These are phyloP conservation scores for Kluyveromyces sp. DNA, from an alignment of 1,139 yeast species.

Conservation along the genomic window DNA sequence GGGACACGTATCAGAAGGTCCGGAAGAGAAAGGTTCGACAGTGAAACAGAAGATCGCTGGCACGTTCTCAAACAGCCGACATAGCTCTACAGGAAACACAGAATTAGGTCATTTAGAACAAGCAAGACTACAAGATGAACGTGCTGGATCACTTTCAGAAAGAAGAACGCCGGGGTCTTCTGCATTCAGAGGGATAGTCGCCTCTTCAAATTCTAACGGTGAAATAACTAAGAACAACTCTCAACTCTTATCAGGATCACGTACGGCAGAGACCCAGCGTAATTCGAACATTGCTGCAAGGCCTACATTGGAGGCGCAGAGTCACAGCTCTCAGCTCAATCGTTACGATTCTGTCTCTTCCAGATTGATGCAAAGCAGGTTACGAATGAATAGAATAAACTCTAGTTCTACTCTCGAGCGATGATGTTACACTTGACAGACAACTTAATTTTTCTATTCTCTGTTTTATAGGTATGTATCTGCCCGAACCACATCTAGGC, in stretches of 20 bases:
- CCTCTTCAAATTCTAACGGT: background rate
- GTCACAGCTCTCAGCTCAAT: background rate
- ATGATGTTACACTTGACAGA: too few species aligned
- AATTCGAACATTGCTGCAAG: background rate
- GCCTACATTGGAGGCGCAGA: background rate
- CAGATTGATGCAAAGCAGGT: conserved; percentile 2
- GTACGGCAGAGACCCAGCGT: background rate
- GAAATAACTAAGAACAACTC: background rate
- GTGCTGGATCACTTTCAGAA: background rate
- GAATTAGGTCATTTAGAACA: background rate
- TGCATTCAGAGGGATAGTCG: conserved; percentile 1
- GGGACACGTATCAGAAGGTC: conserved; percentile 33
- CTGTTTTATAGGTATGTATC: too few species aligned
- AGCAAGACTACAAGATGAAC: background rate
- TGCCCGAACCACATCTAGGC: too few species aligned
- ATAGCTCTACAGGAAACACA: background rate
- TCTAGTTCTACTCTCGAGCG: background rate
- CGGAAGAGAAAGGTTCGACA: conserved; percentile 28
- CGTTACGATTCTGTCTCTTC: conserved; percentile 5
- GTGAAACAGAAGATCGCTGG: conserved; percentile 18
- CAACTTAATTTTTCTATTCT: too few species aligned
- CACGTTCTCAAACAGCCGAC: conserved; percentile 4
- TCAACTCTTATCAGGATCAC: background rate
- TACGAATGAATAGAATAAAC: conserved; percentile 2
- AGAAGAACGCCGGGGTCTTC: conserved; percentile 13